Percentiles rank a stretch among this genome's conserved stretches.
These are phyloP conservation scores for Isatis lusitanica DNA, from an alignment of 441 rosid genomes.

Conservation along the genomic window DNA sequence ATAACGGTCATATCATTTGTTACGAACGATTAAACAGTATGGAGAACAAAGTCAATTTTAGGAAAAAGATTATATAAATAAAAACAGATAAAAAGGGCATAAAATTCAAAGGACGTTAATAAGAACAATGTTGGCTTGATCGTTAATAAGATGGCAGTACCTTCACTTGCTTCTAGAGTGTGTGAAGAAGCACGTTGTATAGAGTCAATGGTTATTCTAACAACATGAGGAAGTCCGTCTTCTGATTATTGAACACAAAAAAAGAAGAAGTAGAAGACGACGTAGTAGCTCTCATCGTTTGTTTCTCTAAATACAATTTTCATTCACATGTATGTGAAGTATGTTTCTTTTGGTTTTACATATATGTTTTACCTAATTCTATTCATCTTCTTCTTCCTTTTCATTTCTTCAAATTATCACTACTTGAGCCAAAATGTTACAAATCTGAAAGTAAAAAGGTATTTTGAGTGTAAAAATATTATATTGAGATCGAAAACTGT, in stretches of 20 bases:
- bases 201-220: background rate
- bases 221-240: background rate
- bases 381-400: too few species aligned
- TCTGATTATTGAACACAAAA: background rate
- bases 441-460: background rate
- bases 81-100: background rate
- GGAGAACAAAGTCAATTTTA: background rate
- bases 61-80: background rate
- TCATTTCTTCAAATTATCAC: too few species aligned
- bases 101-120: background rate
- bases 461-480: background rate
- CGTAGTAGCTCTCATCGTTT: too few species aligned
- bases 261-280: background rate
- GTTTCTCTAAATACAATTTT: too few species aligned
- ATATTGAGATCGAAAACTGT: background rate
- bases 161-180: background rate
- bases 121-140: background rate
- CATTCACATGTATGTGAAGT: too few species aligned
- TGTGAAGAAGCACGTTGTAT: background rate
- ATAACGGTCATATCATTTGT: background rate
- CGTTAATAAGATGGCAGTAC: background rate
- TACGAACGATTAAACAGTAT: background rate
- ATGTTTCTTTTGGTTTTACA: too few species aligned
- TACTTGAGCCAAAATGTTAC: background rate
- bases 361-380: too few species aligned